Evolutionary conservation across 805 yeast species (phyloP), one percentile per base, ranked within the genome.

Genomic region (Wickerhamiella siamensis): DNA sequence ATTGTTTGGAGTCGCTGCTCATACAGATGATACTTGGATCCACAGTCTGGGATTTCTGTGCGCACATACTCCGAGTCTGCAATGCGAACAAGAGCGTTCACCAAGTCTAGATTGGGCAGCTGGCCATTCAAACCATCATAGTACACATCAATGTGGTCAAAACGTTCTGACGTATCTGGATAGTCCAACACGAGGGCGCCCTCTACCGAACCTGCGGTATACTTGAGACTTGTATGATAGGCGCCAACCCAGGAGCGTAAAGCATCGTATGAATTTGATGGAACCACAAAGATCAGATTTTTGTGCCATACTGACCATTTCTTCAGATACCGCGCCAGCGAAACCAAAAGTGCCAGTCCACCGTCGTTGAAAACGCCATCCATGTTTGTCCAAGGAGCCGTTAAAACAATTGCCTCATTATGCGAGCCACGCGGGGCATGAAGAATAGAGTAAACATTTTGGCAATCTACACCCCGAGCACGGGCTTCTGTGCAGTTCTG

Each of bases 381-480:
- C 4, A 75, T 61, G 41, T 82, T 83, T 38, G 55, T 59, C 88
- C 95, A 91, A 0, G 97, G 96, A 5, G 91, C 84, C 6, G 78
- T 81, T 36, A 91, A 59, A 1, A 87, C 93, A 74, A 91, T 79
- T 0, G 96, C 83, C 60, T 91, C 98, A 1, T 97, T 86, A 45
- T 87, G 91, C 53, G 88, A 97, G 21, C 96, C 96, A 47, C 95
- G 66, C 6, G 97, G 94, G 0, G 95, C 91, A 55, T 83, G 94
- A 61, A 82, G 70, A 3, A 87, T 73, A 0, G 84, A 94, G 57
- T 88, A 91, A 31, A 83, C 63, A 36, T 70, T 71, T 24, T 66
- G 63, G 14, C 6, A 12, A 12, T 34, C 37, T 5, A 27, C 21
- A 17, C 24, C 32, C 4, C 55, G 51, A 1, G 54, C 43, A 4